These are phyloP conservation scores for Tetratostichococcus sp. DNA, from an alignment of 139 green algal genomes.

Conservation along the genomic window DNA sequence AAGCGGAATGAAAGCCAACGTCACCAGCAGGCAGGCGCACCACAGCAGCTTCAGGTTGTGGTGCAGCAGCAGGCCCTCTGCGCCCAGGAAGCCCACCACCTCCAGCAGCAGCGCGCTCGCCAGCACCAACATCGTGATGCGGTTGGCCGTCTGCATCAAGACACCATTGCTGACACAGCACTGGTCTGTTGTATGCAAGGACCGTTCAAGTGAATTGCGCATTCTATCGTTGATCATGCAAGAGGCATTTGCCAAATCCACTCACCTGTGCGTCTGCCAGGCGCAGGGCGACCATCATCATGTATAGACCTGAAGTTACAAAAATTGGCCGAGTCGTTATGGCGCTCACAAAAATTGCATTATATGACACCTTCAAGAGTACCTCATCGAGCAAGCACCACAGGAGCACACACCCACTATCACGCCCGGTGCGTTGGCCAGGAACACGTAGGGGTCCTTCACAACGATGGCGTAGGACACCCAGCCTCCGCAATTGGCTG, in stretches of 20 bases:
- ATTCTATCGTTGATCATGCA: no score
- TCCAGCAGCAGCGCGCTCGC: slow-evolving; percentile 27
- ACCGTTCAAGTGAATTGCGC: no score
- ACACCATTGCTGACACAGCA: neutral
- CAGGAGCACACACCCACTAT: no score
- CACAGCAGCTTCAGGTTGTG: slow-evolving; percentile 23
- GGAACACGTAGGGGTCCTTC: slow-evolving; percentile 36
- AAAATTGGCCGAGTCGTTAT: no score
- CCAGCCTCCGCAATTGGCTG: slow-evolving; percentile 56
- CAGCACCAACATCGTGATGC: slow-evolving; percentile 41
- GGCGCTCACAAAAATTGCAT: no score
- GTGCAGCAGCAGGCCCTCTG: slow-evolving; percentile 7
- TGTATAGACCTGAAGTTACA: slow-evolving; percentile 44
- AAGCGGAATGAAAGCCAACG: no score
- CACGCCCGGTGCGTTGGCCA: slow-evolving; percentile 37
- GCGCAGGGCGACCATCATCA: slow-evolving; percentile 34
- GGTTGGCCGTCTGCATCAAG: slow-evolving; percentile 27
- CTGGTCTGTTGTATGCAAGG: no score
- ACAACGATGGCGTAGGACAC: slow-evolving; percentile 45
- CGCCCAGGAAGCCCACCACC: slow-evolving; percentile 34
- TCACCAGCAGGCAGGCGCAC: neutral
- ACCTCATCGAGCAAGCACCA: no score
- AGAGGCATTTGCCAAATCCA: no score
- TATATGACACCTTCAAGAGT: no score
- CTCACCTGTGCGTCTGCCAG: slow-evolving; percentile 42